Evolutionary conservation across 2,329 filamentous ascomycete species (phyloP).

Genomic region (Diaporthe sp.): DNA sequence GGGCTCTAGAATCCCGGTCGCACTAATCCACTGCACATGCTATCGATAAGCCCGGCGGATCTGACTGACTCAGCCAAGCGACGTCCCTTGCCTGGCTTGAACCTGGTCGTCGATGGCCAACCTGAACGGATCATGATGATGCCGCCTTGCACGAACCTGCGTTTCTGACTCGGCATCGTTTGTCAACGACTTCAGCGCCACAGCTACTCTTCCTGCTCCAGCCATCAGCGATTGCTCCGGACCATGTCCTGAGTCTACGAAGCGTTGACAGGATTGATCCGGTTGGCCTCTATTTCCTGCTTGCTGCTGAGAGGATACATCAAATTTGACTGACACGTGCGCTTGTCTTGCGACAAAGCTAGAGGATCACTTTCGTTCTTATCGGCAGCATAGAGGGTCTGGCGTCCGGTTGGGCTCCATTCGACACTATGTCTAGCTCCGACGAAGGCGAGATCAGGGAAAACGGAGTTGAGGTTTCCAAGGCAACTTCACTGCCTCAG

Average conservation of each 20-base stretch:
- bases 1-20: not conserved
- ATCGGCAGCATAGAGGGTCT: constrained; percentile 12
- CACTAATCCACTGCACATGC: not conserved
- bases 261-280: constrained; percentile 43
- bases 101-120: not conserved
- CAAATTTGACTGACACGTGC: constrained; percentile 38
- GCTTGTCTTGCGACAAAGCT: constrained; percentile 25
- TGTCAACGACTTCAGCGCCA: not conserved
- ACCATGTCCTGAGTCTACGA: constrained; percentile 39
- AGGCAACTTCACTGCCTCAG: constrained; percentile 89
- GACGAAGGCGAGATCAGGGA: constrained; percentile 91
- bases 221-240: constrained; percentile 16
- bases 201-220: not conserved
- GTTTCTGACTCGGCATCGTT: not conserved
- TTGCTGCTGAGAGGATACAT: constrained; percentile 27
- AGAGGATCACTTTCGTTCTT: constrained; percentile 33
- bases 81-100: constrained; percentile 16
- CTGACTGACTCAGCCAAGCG: constrained; percentile 22
- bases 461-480: constrained; percentile 70
- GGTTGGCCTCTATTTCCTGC: constrained; percentile 42
- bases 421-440: constrained; percentile 60
- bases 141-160: not conserved
- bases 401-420: constrained; percentile 11
- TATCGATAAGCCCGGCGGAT: constrained; percentile 15
- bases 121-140: not conserved